Base-by-base conservation (phyloP, 805 yeast genomes). In the Starmerella apis region DNA sequence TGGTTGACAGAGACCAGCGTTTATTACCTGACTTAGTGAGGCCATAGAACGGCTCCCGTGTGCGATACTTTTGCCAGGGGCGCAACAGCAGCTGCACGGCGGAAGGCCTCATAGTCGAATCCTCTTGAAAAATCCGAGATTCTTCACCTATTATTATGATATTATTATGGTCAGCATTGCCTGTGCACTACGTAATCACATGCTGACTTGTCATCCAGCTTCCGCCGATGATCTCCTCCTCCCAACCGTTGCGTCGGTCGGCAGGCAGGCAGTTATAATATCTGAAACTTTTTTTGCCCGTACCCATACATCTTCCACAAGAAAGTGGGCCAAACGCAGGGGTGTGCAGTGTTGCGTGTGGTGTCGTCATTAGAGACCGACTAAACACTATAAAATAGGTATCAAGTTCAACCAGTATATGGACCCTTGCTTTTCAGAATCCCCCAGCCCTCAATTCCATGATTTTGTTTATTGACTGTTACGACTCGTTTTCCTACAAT, bases 401-500 rank as follows among this genome's bases (percentile, higher is more conserved):
- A 19, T n/a, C 19, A 33, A 16, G 19, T 7, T 3, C 9, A 11
- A 6, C 18, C 37, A 10, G 2, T 4, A 18, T 7, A 22, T 33
- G 7, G 37, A 4, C 22, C 22, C 6, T 13, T 14, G 9, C 9
- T 1, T 16, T 16, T 16, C 22, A 18, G 16, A 9, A 38, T 27
- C 30, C 30, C 8, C 30, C 11, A 4, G 9, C 44, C 19, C 24
- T 22, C 25, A 36, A 23, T 23, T n/a, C 30, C 13, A 56, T 56
- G 51, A 75, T 86, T 48, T 76, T 86, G 10, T 73, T 86, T 42
- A 76, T 92, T 13, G 98, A 92, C 65, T 88, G 96, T 2, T 88
- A 92, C 63, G 99, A 92, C 65, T 90, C 97, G 2, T 92, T 90
- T 71, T 83, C 96, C 4, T 84, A 77, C 67, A 92, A 92, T 63